Base-by-base conservation (phyloP, 805 yeast species). In the Lipomyces spencermartinsiae region DNA sequence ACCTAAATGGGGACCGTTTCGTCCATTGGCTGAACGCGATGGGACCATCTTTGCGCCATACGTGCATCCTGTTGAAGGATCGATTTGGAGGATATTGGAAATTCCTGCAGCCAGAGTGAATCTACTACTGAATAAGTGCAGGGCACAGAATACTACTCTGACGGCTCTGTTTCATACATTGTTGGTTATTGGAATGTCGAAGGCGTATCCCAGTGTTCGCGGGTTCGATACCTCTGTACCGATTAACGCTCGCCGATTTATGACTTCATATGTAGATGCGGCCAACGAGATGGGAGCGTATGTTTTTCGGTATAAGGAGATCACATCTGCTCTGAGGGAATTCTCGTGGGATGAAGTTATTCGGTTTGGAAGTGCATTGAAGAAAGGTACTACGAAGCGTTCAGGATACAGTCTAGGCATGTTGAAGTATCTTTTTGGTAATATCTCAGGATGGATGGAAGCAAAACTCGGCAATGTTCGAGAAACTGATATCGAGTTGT, bases 191-290 rank as follows among this genome's bases (percentile, higher is more conserved):
- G 63, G 65, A 1, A 34, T 55, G 16, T 51, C 63, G 19, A 59
- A 51, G 29, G 53, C 66, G 14, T 61, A 54, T 33, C 58, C 61
- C 0, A 39, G 39, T 29, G 51, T 59, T 43, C 31, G 22, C n/a
- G 65, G 58, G 12, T 31, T 63, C 22, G 43, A 37, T 8, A 29
- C 58, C 9, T 54, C 57, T 19, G 22, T 67, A 12, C 70, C 70
- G 10, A 22, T 67, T 8, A 61, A 64, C 39, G 66, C 68, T 8
- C 70, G 70, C 5, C 64, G 65, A 25, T 67, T 61, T 37, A 56
- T 62, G n/a, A 25, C 46, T 6, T 19, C 49, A 14, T 33, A 54
- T 10, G 12, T 7, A 2, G 51, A 58, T 31, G 49, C 53, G 22
- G 58, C 12, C 1, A 39, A 43, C 29, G 12, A 54, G 6, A 62